Conservation (phyloP, 2,329 filamentous ascomycete species). For the Pseudogymnoascus sp. region DNA sequence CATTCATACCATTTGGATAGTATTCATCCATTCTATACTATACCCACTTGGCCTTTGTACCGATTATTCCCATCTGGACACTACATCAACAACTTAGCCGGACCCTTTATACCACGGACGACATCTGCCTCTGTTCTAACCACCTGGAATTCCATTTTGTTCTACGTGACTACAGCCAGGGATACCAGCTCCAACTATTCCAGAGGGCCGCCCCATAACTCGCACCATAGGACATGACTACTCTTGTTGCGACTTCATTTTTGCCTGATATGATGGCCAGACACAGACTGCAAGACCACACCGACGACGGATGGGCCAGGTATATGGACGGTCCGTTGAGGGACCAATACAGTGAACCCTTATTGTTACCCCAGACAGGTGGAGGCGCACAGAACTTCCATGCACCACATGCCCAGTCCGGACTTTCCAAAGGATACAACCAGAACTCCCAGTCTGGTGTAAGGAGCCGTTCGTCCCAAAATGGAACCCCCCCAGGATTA, state of each 20-base stretch:
- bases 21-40: slow-evolving; percentile 9
- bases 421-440: slow-evolving; percentile 21
- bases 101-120: background rate
- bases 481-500: slow-evolving; percentile 5
- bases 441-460: background rate
- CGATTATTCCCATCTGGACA: slow-evolving; percentile 7
- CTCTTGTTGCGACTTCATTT: slow-evolving; percentile 2
- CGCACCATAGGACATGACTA: slow-evolving; percentile 1
- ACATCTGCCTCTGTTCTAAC: slow-evolving; percentile 7
- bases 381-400: slow-evolving; percentile 29
- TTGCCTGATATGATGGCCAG: slow-evolving; percentile 9
- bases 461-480: background rate
- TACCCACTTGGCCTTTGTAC: slow-evolving; percentile 1
- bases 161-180: slow-evolving; percentile 7
- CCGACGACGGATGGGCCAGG: background rate
- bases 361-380: slow-evolving; percentile 15
- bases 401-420: slow-evolving; percentile 22
- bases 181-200: slow-evolving; percentile 2
- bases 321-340: slow-evolving; percentile 5
- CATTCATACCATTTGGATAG: background rate
- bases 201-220: background rate
- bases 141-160: slow-evolving; percentile 8
- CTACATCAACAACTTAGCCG: background rate
- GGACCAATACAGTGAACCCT: slow-evolving; percentile 6
- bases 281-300: slow-evolving; percentile 9